Conservation (phyloP, 176 grass and related monocot genomes). For the sorghum (Sorghum bicolor) region Sorghum_bicolor_NCBIv3 NC_012874.2:16410001-16410500, state of each 20-base stretch:
- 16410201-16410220: conserved; percentile 87
- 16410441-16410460: no score
- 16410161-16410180: conserved; percentile 91
- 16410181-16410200: conserved; percentile 85
- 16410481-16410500: no score
- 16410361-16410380: conserved; percentile 84
- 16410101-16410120: conserved; percentile 74
- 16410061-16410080: neutral
- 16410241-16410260: conserved; percentile 67
- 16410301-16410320: conserved; percentile 88
- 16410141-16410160: conserved; percentile 78
- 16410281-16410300: conserved; percentile 71
- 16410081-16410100: neutral
- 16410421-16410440: no score
- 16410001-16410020: conserved; percentile 86
- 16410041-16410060: neutral
- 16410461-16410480: no score
- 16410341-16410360: conserved; percentile 74
- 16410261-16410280: conserved; percentile 75
- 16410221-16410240: conserved; percentile 71
- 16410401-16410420: neutral
- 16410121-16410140: conserved; percentile 93
- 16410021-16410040: conserved; percentile 88
- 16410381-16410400: conserved; percentile 48
- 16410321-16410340: conserved; percentile 44